Conservation (phyloP, 2,329 filamentous ascomycete species). For the Xylaria sp. region DNA sequence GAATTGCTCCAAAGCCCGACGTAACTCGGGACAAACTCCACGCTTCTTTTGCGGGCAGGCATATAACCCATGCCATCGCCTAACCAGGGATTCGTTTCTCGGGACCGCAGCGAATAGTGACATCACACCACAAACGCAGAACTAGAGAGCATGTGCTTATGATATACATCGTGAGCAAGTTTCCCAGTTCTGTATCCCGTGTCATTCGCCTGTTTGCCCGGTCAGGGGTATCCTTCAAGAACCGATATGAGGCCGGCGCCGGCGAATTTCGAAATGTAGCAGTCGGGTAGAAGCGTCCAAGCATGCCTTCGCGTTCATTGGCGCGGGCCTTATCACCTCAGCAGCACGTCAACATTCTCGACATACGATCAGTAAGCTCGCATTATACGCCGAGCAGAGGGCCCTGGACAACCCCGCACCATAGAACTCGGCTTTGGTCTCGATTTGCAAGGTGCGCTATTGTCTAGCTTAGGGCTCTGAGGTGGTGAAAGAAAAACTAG, state of each 20-base stretch:
- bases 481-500: too few relatives aligned
- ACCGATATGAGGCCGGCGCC: slow-evolving; percentile 62
- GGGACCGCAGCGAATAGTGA: slow-evolving; percentile 49
- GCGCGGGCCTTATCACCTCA: slow-evolving; percentile 56
- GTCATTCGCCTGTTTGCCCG: slow-evolving; percentile 53
- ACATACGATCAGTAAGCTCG: slow-evolving; percentile 62
- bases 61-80: slow-evolving; percentile 8
- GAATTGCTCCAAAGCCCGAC: slow-evolving; percentile 1
- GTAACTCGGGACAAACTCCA: slow-evolving; percentile 1
- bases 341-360: slow-evolving; percentile 55
- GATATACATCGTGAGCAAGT: slow-evolving; percentile 52
- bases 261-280: slow-evolving; percentile 60
- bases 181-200: slow-evolving; percentile 55
- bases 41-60: slow-evolving; percentile 6
- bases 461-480: slow-evolving; percentile 62
- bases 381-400: slow-evolving; percentile 54
- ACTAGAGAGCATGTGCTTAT: slow-evolving; percentile 55
- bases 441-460: slow-evolving; percentile 61
- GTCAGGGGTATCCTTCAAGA: slow-evolving; percentile 59
- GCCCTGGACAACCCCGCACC: slow-evolving; percentile 57
- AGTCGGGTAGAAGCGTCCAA: slow-evolving; percentile 61
- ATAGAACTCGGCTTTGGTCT: slow-evolving; percentile 63
- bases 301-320: slow-evolving; percentile 59
- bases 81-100: slow-evolving; percentile 14
- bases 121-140: slow-evolving; percentile 61